These are phyloP conservation scores for Eruca vesicaria DNA, from an alignment of 441 rosid genomes.

Conservation along the genomic window DNA sequence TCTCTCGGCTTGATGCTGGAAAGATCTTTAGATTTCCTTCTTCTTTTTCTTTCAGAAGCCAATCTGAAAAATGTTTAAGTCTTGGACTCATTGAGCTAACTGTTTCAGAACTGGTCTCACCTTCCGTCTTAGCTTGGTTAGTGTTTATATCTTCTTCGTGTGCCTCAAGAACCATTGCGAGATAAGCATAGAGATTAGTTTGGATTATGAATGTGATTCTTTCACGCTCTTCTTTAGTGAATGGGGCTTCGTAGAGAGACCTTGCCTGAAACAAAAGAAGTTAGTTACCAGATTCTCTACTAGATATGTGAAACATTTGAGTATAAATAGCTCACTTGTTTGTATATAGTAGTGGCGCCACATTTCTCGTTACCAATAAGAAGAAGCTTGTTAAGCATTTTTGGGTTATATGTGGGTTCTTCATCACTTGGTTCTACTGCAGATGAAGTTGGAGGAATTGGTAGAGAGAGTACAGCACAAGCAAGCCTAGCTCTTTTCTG, in stretches of 20 bases:
- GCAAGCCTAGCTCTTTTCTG: slow-evolving; percentile 43
- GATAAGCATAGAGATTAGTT: slow-evolving; percentile 58
- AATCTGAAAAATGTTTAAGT: slow-evolving; percentile 50
- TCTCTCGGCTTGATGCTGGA: slow-evolving; percentile 55
- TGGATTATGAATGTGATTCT: slow-evolving; percentile 58
- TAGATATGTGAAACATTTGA: background rate
- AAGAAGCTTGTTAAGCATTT: slow-evolving; percentile 46
- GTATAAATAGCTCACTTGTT: slow-evolving; percentile 49
- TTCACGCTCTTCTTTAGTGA: slow-evolving; percentile 53
- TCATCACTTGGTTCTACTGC: slow-evolving; percentile 30
- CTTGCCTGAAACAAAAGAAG: slow-evolving; percentile 52
- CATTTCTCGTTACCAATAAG: slow-evolving; percentile 60
- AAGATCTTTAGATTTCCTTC: slow-evolving; percentile 62
- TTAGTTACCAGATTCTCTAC: background rate
- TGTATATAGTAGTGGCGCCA: slow-evolving; percentile 68
- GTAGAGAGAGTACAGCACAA: slow-evolving; percentile 51
- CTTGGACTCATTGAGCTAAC: slow-evolving; percentile 42
- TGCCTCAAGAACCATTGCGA: slow-evolving; percentile 52
- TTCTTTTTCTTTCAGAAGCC: slow-evolving; percentile 54
- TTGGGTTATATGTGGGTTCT: slow-evolving; percentile 22
- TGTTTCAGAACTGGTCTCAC: slow-evolving; percentile 33
- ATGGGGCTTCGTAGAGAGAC: slow-evolving; percentile 49
- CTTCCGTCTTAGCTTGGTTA: slow-evolving; percentile 37
- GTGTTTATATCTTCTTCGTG: slow-evolving; percentile 48
- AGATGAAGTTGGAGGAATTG: slow-evolving; percentile 38